Evolutionary conservation across 2,329 filamentous ascomycete species (phyloP).

Genomic region (Hymenotorrendiella dingleyae): DNA sequence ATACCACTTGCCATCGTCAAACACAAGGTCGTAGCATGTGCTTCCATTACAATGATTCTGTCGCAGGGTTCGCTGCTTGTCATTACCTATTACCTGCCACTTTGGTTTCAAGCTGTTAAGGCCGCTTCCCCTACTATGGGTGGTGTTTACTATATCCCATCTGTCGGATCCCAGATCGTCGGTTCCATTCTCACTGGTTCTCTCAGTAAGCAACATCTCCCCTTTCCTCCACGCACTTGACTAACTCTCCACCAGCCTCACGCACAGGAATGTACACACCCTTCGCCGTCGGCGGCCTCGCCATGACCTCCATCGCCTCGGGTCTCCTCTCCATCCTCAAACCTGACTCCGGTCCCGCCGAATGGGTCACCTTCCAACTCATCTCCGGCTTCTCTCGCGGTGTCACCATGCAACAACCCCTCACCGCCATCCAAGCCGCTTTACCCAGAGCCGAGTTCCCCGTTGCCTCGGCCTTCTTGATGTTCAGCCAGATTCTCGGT

Average conservation of each 20-base stretch:
- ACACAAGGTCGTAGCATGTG: slow-evolving; percentile 13
- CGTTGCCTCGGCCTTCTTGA: slow-evolving; percentile 29
- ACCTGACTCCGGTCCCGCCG: slow-evolving; percentile 8
- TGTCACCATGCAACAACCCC: slow-evolving; percentile 20
- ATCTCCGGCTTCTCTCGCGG: slow-evolving; percentile 21
- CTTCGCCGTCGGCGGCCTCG: slow-evolving; percentile 27
- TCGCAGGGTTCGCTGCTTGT: slow-evolving; percentile 11
- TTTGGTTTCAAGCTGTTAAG: slow-evolving; percentile 31
- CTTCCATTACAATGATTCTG: slow-evolving; percentile 9
- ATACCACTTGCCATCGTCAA: slow-evolving; percentile 17
- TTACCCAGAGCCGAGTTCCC: slow-evolving; percentile 28
- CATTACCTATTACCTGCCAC: slow-evolving; percentile 24
- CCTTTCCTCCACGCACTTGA: background rate
- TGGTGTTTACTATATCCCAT: slow-evolving; percentile 26
- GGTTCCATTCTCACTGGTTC: slow-evolving; percentile 14
- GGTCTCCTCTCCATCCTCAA: slow-evolving; percentile 32
- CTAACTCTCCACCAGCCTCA: slow-evolving; percentile 19
- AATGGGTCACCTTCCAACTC: slow-evolving; percentile 25
- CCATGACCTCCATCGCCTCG: slow-evolving; percentile 26
- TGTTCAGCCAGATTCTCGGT: slow-evolving; percentile 32
- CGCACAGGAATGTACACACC: slow-evolving; percentile 30
- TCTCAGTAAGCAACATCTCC: slow-evolving; percentile 15
- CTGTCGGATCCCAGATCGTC: slow-evolving; percentile 13
- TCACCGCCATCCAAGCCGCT: slow-evolving; percentile 31
- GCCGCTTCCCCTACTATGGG: slow-evolving; percentile 19